Evolutionary conservation across 1,284 basidiomycete genomes (phyloP), one percentile per base, ranked within the genome.

Genomic region (Exsudoporus floridanus): DNA sequence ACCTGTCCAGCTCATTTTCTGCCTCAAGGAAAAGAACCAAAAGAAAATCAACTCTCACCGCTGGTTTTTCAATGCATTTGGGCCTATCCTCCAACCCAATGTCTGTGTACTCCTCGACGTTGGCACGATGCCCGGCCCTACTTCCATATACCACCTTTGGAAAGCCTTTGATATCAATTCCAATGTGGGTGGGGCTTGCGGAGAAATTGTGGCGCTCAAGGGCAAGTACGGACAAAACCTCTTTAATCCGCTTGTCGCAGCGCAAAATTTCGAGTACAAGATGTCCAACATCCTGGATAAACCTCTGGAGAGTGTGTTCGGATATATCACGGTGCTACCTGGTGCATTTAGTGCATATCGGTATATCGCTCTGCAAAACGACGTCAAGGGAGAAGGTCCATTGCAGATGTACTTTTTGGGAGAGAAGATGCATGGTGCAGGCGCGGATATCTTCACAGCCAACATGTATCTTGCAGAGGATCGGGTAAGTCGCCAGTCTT

Each of bases 241-340:
- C 52, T 65, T 92, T 60, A 97, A 92, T 64, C 94, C 94, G 0
- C 76, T 94, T 1, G 88, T 90, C 18, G 92, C 92, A 6, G 91
- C 93, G 16, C 93, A 95, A 75, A 94, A 95, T 69, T 95, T 95
- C 58, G 94, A 97, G 74, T 98, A 98, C 76, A 97, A 97, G 79
- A 95, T 96, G 89, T 89, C 85, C 45, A 95, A 94, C 65, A 94
- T 95, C 58, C 70, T 94, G 53, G 92, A 94, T 64, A 96, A 95
- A 69, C 93, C 94, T 7, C 70, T 96, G 70, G 88, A 90, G 60
- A 84, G 81, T 25, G 76, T 94, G 19, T 94, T 97, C 70, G 94
- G 94, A 8, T 96, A 95, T 69, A 96, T 97, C 66, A 90, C 90
- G 0, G 93, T 97, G 34, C 71, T 97, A 42, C 94, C 94, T 3